A percentile compares a stretch with the other conserved stretches of the same genome.
These are phyloP conservation scores for Sungouiella blattae DNA, from an alignment of 805 yeast genomes.

Conservation along the genomic window DNA sequence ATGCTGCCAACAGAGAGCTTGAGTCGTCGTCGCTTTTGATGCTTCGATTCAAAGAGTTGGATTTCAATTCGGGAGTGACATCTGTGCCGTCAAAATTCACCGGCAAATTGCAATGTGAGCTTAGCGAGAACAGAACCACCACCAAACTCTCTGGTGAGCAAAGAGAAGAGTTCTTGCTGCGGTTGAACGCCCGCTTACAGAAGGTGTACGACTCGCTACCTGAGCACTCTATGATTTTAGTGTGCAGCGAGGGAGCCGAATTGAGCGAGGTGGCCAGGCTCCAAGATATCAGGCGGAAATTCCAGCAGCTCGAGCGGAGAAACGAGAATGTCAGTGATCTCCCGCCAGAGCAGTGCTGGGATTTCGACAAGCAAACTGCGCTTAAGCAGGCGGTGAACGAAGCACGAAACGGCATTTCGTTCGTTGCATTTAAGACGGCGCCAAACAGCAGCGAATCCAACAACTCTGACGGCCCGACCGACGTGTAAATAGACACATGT, in stretches of 20 bases:
- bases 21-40: constrained; percentile 45
- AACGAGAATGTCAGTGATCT: constrained; percentile 43
- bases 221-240: constrained; percentile 52
- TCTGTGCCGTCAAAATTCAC: constrained; percentile 18
- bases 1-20: constrained; percentile 34
- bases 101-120: constrained; percentile 13
- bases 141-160: constrained; percentile 5
- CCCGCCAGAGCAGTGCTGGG: constrained; percentile 47
- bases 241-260: constrained; percentile 64
- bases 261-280: constrained; percentile 48
- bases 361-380: constrained; percentile 43
- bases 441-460: too few relatives aligned
- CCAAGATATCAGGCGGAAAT: constrained; percentile 39
- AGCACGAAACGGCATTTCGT: too few relatives aligned
- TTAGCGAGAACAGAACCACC: constrained; percentile 8
- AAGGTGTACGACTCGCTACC: constrained; percentile 54
- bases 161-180: constrained; percentile 17
- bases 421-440: too few relatives aligned
- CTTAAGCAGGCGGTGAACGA: constrained; percentile 43
- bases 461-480: too few relatives aligned
- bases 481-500: too few relatives aligned
- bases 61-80: constrained; percentile 34
- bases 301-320: constrained; percentile 41
- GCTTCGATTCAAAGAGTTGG: constrained; percentile 58
- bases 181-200: constrained; percentile 44